Base-by-base conservation (phyloP, 2,329 filamentous ascomycete genomes). In the Trichophyton simii region DNA sequence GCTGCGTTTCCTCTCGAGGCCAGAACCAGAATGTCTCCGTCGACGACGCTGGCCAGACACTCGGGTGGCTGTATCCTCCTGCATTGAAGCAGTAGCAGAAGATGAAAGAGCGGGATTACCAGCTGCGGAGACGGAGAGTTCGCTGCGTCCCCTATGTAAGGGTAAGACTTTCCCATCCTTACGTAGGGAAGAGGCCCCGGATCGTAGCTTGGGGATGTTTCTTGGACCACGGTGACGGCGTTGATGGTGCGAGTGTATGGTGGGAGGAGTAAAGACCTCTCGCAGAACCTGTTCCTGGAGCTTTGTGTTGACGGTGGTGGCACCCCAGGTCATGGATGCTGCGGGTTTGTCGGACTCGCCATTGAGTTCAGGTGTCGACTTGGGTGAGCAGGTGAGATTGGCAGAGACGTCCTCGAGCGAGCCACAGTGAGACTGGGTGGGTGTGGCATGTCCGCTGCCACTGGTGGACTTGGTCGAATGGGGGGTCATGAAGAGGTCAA, bases 271-370 rank as follows among this genome's bases (percentile, higher is more conserved):
- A 69, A 96, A 96, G 0, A 92, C 92, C 71, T 96, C 91, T 44
- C 91, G 89, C 69, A 96, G 87, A 0, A 96, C 91, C 72, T 95
- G 89, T 71, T 95, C 92, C 63, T 91, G 87, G 44, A 97, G 76
- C 63, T 87, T 85, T 68, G 88, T 87, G 71, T 97, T 97, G 62
- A 96, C 88, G 22, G 87, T 91, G 0, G 91, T 96, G 15, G 91
- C 90, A 6, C 92, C 91, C 91, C 92, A 96, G 64, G 82, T 85
- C 57, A 77, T 61, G 25, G 46, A 59, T 44, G 61, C 55, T 28
- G 59, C 48, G 3, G 34, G 34, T 28, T 59, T 62, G 28, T 25
- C 15, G 22, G 42, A 18, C 46, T 55, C 52, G 31, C 52, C 31
- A 28, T 28, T n/a, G 13, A 55, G 52, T 36, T 55, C 52, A 8